Evolutionary conservation across 2,329 filamentous ascomycete genomes (phyloP), one percentile per base, ranked within the genome.

Genomic region (Periconia sp.): DNA sequence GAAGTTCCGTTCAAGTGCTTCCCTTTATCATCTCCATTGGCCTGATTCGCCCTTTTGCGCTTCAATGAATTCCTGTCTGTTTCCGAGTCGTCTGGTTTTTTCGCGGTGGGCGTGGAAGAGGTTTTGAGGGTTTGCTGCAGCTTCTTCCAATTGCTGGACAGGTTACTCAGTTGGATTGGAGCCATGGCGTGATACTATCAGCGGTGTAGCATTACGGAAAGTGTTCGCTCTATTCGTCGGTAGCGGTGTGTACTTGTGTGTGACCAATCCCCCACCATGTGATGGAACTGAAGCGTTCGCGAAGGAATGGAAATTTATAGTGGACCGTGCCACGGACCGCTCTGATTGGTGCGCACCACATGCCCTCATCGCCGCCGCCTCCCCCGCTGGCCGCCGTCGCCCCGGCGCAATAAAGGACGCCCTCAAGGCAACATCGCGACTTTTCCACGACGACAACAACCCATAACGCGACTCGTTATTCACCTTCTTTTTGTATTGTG

Each of bases 131-230:
- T 82, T 60, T 83, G 82, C 75, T 91, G 88, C 50, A 92, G 80
- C 75, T 83, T 88, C 75, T 91, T 91, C 89, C 89, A 92, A 70
- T 92, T 92, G 68, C 77, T 79, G 61, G 77, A 79, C 45, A 80
- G 65, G 50, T 71, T 69, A 20, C 49, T 63, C 47, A 74, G 58
- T 58, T 77, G 70, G 62, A 81, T 78, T 48, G 60, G 68, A 35
- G 68, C 69, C 70, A 73, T 73, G 52, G 53, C 57, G 51, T 45
- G 50, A 61, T 37, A 27, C 5, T 27, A 27, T 73, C 62, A 71
- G 56, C 57, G 61, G 55, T 47, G 35, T 46, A 46, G 59, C 68
- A 69, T 71, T 58, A 61, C 63, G 62, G 63, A 62, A 55, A 27
- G 63, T 43, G 11, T 37, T 20, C 47, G 33, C 52, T 58, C 51